Evolutionary conservation across 2,329 filamentous ascomycete species (phyloP), one percentile per base, ranked within the genome.

Genomic region (Ophiostoma sp.): DNA sequence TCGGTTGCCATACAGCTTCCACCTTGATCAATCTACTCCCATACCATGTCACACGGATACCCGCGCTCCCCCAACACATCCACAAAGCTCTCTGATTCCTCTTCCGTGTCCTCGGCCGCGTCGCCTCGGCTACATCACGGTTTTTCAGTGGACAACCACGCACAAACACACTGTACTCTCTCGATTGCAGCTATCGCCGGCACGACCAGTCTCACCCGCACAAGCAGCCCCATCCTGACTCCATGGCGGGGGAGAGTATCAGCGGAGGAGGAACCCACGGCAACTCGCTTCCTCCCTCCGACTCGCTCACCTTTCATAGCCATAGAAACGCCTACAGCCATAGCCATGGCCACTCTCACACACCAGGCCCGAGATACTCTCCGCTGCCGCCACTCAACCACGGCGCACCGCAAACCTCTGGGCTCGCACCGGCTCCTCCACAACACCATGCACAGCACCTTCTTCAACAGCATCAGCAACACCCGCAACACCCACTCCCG

Each of bases 1-100:
- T 27, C 27, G 27, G 27, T 2, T 27, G 27, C 1, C 27, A 27
- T 27, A 27, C 27, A 27, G 27, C 27, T 27, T 27, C 27, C 27
- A 27, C 27, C 27, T 27, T 27, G 27, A 27, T 27, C 27, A 27
- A 5, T 14, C 47, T 40, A 14, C 11, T 45, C 11, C n/a, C 18
- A 84, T 74, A 81, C 84, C 69, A 78, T 79, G 76, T 80, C 83
- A 74, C 85, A 87, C 78, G 85, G 82, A 65, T 87, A 85, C 76
- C 78, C 84, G 74, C 85, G 84, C 77, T 88, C 86, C 69, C 86
- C 86, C 70, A 87, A 87, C 76, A 81, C 80, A 70, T 87, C 85
- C 72, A 84, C 82, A 71, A 81, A 82, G 76, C 87, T 85, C 72
- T 88, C 86, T 81, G 85, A 87, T 77, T 87, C 85, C 70, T 87